Base-by-base conservation (phyloP, 225 moss, liverwort and hornwort species). In the Lunularia cruciata region DNA sequence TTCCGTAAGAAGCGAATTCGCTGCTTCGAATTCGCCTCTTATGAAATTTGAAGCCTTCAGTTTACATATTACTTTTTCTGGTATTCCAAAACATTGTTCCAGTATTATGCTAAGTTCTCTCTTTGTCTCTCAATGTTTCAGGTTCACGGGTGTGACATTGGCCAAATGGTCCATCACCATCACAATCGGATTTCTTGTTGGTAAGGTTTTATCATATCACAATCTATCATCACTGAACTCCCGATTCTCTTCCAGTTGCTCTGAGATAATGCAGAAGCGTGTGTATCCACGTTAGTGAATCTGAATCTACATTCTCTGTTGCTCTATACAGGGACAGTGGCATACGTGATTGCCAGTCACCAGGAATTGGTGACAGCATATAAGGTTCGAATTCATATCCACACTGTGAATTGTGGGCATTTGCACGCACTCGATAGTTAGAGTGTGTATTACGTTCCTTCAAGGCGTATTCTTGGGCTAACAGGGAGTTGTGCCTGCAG, bases 91-190 rank as follows among this genome's bases (percentile, higher is more conserved):
- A n/a, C n/a, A n/a, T n/a, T n/a, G n/a, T n/a, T n/a, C n/a, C n/a
- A n/a, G n/a, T n/a, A n/a, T n/a, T n/a, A n/a, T n/a, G n/a, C n/a
- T n/a, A n/a, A n/a, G n/a, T n/a, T n/a, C n/a, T n/a, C n/a, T n/a
- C n/a, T n/a, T n/a, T n/a, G n/a, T n/a, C n/a, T n/a, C n/a, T n/a
- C n/a, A n/a, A n/a, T n/a, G n/a, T n/a, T 55, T 73, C 89, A 92
- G 91, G 48, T 92, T 89, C 53, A 92, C 90, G 27, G 92, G 92
- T 40, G 78, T 90, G 43, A 92, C 92, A 18, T 76, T 88, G 55
- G 92, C 87, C 53, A 92, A 92, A 57, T 92, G 92, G 92, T 75
- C 77, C 47, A 92, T 92, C 63, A 90, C 90, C n/a, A 79, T 90
- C 40, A 70, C 74, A 8, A 85, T 92, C 34, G 92, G 92, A 27